Conservation (phyloP, 768 basidiomycete genomes). For the Tricholoma hemisulphureum region DNA sequence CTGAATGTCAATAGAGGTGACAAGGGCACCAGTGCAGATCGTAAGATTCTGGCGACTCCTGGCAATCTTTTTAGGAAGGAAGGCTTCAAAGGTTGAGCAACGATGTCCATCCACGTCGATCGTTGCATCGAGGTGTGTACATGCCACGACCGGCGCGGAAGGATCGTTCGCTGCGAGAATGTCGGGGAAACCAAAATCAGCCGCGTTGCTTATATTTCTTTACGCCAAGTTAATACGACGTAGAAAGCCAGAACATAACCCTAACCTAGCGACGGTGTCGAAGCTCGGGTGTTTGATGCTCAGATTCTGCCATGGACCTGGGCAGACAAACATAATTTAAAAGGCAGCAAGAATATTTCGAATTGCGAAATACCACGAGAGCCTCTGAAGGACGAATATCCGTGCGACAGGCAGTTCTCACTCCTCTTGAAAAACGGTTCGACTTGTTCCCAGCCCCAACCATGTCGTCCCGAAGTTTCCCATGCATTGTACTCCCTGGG, state of each 20-base stretch:
- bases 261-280: slow-evolving; percentile 5
- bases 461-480: slow-evolving; percentile 19
- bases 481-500: slow-evolving; percentile 32
- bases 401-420: slow-evolving; percentile 12
- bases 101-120: slow-evolving; percentile 18
- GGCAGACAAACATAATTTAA: neutral
- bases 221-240: neutral
- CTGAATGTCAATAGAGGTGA: slow-evolving; percentile 11
- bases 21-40: slow-evolving; percentile 21
- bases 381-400: slow-evolving; percentile 5
- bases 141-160: slow-evolving; percentile 13
- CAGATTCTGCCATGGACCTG: slow-evolving; percentile 20
- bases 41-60: slow-evolving; percentile 15
- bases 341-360: neutral
- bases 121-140: slow-evolving; percentile 19
- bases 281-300: slow-evolving; percentile 5
- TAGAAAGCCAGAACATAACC: neutral
- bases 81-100: slow-evolving; percentile 21
- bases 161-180: slow-evolving; percentile 19
- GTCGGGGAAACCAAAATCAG: slow-evolving; percentile 20
- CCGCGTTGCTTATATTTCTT: slow-evolving; percentile 12
- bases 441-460: slow-evolving; percentile 29
- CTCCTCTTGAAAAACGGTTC: slow-evolving; percentile 25
- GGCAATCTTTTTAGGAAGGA: slow-evolving; percentile 17
- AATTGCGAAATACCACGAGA: slow-evolving; percentile 1